Evolutionary conservation across 352 stramenopile species (phyloP).

Genomic region (Globisporangium spiculum): DNA sequence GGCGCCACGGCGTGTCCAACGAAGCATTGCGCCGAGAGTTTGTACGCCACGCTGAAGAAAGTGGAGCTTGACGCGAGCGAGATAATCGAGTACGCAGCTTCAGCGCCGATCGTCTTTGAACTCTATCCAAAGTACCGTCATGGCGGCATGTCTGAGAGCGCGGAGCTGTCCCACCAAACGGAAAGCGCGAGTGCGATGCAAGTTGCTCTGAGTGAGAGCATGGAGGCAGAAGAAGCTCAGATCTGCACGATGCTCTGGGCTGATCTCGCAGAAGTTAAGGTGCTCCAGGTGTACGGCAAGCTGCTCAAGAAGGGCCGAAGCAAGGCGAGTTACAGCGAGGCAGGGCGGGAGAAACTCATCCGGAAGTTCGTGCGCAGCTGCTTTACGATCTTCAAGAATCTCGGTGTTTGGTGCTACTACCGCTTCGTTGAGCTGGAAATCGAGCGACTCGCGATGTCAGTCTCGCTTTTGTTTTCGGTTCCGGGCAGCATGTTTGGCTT

Average conservation of each 20-base stretch:
- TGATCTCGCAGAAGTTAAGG: constrained; percentile 49
- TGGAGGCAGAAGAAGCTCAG: constrained; percentile 17
- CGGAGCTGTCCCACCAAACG: not conserved
- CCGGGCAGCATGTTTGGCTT: constrained; percentile 57
- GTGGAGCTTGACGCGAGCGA: constrained; percentile 61
- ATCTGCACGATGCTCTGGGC: constrained; percentile 39
- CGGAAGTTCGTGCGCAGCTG: constrained; percentile 62
- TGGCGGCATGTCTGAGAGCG: constrained; percentile 3
- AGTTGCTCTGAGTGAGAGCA: not conserved
- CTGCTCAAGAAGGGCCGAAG: constrained; percentile 55
- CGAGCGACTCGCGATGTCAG: constrained; percentile 47
- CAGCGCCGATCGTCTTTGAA: constrained; percentile 63
- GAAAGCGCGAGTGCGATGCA: not conserved
- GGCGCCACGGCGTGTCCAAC: constrained; percentile 80
- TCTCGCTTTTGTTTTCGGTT: constrained; percentile 48
- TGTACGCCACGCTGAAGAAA: constrained; percentile 70
- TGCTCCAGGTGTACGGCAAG: constrained; percentile 40
- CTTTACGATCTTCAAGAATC: constrained; percentile 52
- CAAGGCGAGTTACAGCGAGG: constrained; percentile 26
- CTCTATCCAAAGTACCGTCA: constrained; percentile 41
- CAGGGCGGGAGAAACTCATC: constrained; percentile 43
- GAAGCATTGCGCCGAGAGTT: constrained; percentile 62
- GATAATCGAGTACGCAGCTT: constrained; percentile 55
- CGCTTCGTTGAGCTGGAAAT: constrained; percentile 73
- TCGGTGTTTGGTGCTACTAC: constrained; percentile 77